A percentile compares a stretch with the other conserved stretches of the same genome.
Conservation (phyloP, 345 rosid genomes). For the Passiflora organensis region DNA sequence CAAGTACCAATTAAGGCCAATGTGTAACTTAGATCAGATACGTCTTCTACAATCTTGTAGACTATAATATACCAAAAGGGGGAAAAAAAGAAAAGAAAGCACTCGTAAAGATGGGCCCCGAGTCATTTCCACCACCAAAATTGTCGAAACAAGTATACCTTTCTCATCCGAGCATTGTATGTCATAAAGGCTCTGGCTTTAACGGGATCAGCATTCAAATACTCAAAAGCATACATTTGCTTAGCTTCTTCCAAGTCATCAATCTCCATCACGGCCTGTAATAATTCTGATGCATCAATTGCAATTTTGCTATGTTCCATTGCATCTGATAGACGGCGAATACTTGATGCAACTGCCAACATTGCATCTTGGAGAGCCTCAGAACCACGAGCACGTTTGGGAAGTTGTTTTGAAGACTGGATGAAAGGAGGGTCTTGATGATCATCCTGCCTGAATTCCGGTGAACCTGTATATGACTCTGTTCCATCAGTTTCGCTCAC, state of each 20-base stretch:
- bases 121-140: constrained; percentile 92
- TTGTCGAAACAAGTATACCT: constrained; percentile 62
- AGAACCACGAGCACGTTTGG: constrained; percentile 47
- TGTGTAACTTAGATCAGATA: constrained; percentile 7
- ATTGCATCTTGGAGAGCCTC: constrained; percentile 71
- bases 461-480: constrained; percentile 52
- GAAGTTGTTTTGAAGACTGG: constrained; percentile 51
- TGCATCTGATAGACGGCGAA: constrained; percentile 69
- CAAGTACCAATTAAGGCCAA: constrained; percentile 14
- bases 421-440: constrained; percentile 52
- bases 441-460: constrained; percentile 46
- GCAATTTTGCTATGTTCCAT: constrained; percentile 49
- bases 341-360: constrained; percentile 67
- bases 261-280: constrained; percentile 76
- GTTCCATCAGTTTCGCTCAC: constrained; percentile 81
- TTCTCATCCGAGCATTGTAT: constrained; percentile 67
- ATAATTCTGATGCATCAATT: constrained; percentile 50
- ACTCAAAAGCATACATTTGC: constrained; percentile 88
- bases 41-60: constrained; percentile 16
- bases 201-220: constrained; percentile 72
- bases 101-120: not conserved
- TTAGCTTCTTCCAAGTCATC: constrained; percentile 84
- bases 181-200: constrained; percentile 90
- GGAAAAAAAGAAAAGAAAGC: no score
- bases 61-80: constrained; percentile 18